These are phyloP conservation scores for Colletotrichum nymphaeae DNA, from an alignment of 2,329 filamentous ascomycete species.

Conservation along the genomic window DNA sequence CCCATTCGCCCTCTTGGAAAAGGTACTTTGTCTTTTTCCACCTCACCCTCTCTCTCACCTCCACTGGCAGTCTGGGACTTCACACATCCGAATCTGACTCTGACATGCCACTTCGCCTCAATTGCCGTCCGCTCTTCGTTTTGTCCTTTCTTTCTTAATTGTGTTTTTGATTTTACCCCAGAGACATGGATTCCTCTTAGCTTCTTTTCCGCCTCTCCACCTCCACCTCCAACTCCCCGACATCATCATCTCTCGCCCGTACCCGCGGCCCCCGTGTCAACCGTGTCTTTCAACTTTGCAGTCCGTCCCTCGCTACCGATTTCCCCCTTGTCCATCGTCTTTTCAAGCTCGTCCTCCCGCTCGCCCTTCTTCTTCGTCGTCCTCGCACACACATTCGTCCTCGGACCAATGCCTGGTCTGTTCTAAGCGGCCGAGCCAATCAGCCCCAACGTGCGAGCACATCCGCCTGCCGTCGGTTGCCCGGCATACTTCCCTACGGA, in stretches of 20 bases:
- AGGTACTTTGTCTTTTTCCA: not conserved
- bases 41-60: not conserved
- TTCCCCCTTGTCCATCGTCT: not conserved
- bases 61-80: not conserved
- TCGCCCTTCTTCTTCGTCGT: not conserved
- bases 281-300: not conserved
- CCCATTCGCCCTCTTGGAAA: not conserved
- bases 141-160: not conserved
- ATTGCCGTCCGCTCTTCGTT: not conserved
- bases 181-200: slow-evolving; percentile 11
- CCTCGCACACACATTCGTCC: slow-evolving; percentile 6
- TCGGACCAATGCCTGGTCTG: slow-evolving; percentile 25
- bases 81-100: not conserved
- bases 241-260: not conserved
- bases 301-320: slow-evolving; percentile 9
- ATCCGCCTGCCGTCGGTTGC: not conserved
- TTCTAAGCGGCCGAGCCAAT: slow-evolving; percentile 21
- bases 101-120: slow-evolving; percentile 8
- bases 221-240: not conserved
- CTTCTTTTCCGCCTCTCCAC: not conserved
- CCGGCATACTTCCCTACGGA: not conserved
- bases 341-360: not conserved
- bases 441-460: slow-evolving; percentile 4
- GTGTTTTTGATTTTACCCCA: not conserved
- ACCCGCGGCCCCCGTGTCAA: not conserved